Evolutionary conservation across 257 asterid genomes (phyloP), one percentile per base, ranked within the genome.

Genomic region (Capsicum baccatum): DNA sequence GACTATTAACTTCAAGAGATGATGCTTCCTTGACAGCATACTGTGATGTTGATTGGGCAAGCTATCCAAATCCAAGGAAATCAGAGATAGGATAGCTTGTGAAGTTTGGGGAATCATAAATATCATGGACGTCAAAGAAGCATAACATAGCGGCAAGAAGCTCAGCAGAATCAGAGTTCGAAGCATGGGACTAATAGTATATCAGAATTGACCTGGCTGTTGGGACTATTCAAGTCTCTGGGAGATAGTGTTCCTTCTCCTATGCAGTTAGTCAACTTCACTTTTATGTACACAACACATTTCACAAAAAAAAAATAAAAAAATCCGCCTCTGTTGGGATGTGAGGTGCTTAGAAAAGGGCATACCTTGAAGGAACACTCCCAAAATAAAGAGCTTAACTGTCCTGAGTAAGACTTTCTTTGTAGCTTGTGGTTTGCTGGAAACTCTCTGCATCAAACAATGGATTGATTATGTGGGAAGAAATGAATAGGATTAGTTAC

Each of bases 301-400:
- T 74, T 74, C 39, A 35, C 62, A 74, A 26, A 26, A 26, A 0
- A 26, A 26, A 26, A 26, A 0, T 1, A 26, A 26, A 26, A 26
- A 26, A 26, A 26, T 26, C 33, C 33, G 33, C 33, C 33, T 26
- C 33, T 47, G 8, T 35, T 14, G 6, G 73, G 14, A 4, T 56
- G 19, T 6, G 39, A 71, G 58, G 63, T 35, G 60, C 44, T 58
- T 33, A 42, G 11, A 35, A 12, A 56, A 80, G 7, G 83, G 56
- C 81, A 73, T 66, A 96, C 99, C 99, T 93, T 96, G 98, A 85
- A 96, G 97, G 90, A 94, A 82, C 71, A 96, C 85, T 26, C 99
- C 98, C 85, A 92, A 66, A 56, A 93, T 82, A 86, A 94, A 91
- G 85, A 96, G 98, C 89, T 90, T 92, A 79, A 91, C 52, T 83